Base-by-base conservation (phyloP, 805 yeast species). In the Maudiozyma saulgeensis region DNA sequence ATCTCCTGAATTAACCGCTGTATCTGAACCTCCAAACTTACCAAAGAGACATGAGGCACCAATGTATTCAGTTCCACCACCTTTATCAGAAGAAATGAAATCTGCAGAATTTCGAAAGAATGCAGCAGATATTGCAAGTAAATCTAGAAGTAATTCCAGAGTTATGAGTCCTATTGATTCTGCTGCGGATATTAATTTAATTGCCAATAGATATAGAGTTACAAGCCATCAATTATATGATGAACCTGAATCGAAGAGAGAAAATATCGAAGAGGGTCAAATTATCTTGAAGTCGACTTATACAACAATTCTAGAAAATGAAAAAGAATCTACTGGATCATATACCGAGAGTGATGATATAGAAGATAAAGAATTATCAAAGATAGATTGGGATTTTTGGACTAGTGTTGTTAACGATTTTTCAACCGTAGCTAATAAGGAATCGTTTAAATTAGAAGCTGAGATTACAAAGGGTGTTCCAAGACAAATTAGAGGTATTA, bases 321-420 rank as follows among this genome's bases (percentile, higher is more conserved):
- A 58, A 5, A 52, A 62, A 11, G 49, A 49, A 13, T 57, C 51
- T 21, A 53, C 49, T 9, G 38, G 5, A 28, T 28, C 32, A 28
- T 28, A 28, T 35, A 16, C 18, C 1, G 38, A 35, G 15, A 16
- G 9, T n/a, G 38, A 19, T 35, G 53, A 52, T 38, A 61, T 66
- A 13, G 76, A 74, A 4, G 66, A 68, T 15, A 69, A 68, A 53
- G 69, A 68, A 44, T 65, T 72, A 1, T 60, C 59, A 19, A 49
- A 47, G 8, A 75, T 82, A 44, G 87, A 84, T 61, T 86, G 93
- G 93, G 86, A 84, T 43, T 86, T 87, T 63, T 91, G 98, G 98
- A 77, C 90, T 6, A 71, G 71, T 37, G 85, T 90, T 16, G 87
- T 88, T 3, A 80, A 84, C 53, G 84, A 89, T 63, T 87, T 88